phyloP scores from a whole-genome alignment of 495 filamentous ascomycete genomes.

The Annulohypoxylon stygium region DNA sequence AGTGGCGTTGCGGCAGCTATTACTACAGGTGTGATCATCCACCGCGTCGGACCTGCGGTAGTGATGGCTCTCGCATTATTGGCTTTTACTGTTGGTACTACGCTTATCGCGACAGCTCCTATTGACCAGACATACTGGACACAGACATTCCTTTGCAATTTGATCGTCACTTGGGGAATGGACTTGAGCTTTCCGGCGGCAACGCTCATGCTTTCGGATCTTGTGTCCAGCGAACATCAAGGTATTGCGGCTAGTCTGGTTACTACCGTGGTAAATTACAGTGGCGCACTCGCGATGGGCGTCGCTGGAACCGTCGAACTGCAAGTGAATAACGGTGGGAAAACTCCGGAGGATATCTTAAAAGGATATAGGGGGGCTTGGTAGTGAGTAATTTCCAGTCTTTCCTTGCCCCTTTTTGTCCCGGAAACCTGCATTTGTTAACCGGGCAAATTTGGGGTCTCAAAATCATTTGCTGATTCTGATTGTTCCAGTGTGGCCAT shows the following conservation, averaged over 20 bases:
- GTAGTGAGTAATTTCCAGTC: conserved; percentile 44
- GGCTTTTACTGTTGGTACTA: conserved; percentile 63
- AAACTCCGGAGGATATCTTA: conserved; percentile 51
- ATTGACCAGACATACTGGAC: conserved; percentile 62
- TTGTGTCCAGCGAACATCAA: conserved; percentile 60
- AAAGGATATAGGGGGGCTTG: conserved; percentile 57
- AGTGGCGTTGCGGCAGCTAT: conserved; percentile 67
- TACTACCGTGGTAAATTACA: conserved; percentile 63
- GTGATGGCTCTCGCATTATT: conserved; percentile 67
- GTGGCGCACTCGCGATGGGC: conserved; percentile 62
- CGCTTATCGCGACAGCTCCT: conserved; percentile 64
- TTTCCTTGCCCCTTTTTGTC: neutral
- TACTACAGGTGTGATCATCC: conserved; percentile 63
- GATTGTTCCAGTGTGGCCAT: conserved; percentile 40
- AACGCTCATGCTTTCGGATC: conserved; percentile 59
- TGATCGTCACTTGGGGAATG: conserved; percentile 70
- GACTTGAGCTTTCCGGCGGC: conserved; percentile 60
- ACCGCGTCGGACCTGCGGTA: conserved; percentile 59
- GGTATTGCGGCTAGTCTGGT: conserved; percentile 61
- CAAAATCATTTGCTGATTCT: conserved; percentile 17
- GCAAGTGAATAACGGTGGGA: conserved; percentile 53
- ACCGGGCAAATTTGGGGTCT: neutral
- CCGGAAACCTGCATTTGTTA: neutral
- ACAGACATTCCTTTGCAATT: conserved; percentile 62
- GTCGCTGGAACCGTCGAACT: conserved; percentile 62